A percentile compares a stretch with the other conserved stretches of the same genome.
These are phyloP conservation scores for Chenopodium berlandieri DNA, from an alignment of 148 eudicot genomes.

Conservation along the genomic window DNA sequence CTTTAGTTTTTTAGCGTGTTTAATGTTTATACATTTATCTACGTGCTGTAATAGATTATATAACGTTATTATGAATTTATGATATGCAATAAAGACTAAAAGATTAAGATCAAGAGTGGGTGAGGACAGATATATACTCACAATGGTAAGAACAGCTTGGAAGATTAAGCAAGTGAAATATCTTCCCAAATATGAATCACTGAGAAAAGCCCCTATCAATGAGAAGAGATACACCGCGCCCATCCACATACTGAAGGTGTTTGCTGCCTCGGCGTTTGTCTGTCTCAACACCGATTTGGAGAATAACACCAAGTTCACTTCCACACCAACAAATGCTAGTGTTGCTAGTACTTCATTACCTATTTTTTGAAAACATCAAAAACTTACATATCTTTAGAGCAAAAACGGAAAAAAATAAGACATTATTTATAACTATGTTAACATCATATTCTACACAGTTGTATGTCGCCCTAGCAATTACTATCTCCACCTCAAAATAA, in stretches of 20 bases:
- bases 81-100: not conserved
- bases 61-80: not conserved
- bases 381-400: not conserved
- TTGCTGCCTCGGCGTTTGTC: conserved; percentile 58
- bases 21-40: not conserved
- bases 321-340: conserved; percentile 53
- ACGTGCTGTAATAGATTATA: not conserved
- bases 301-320: conserved; percentile 56
- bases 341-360: conserved; percentile 54
- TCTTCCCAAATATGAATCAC: conserved; percentile 57
- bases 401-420: not conserved
- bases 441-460: too few relatives aligned
- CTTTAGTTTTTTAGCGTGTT: too few relatives aligned
- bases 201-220: conserved; percentile 50
- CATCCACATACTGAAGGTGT: conserved; percentile 54
- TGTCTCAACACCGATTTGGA: conserved; percentile 47
- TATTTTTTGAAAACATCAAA: conserved; percentile 1
- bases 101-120: not conserved
- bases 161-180: conserved; percentile 52
- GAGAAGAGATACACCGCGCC: conserved; percentile 57
- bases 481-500: not conserved
- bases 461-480: not conserved
- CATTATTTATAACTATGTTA: too few relatives aligned
- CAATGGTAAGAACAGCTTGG: conserved; percentile 47
- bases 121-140: conserved; percentile 24